Conservation (phyloP, 495 filamentous ascomycete species). For the Cladorrhinum samala region DNA sequence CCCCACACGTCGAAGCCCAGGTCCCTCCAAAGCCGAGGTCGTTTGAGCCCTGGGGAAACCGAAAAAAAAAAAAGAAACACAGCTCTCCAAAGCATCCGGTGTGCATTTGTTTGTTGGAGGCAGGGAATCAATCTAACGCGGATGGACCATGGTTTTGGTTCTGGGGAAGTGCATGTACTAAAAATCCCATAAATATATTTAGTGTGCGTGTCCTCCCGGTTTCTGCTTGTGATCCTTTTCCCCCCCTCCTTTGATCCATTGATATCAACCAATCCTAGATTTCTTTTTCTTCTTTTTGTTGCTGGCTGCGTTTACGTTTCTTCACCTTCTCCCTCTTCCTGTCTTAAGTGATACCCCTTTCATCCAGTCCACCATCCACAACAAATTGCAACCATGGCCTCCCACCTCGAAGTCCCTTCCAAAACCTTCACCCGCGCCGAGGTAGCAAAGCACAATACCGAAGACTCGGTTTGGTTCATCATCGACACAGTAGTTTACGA, state of each 20-base stretch:
- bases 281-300: background rate
- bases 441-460: conserved; percentile 76
- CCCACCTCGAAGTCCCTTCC: conserved; percentile 24
- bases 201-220: too few species aligned
- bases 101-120: too few species aligned
- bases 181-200: background rate
- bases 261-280: background rate
- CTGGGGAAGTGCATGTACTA: background rate
- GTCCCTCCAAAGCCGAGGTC: conserved; percentile 20
- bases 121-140: too few species aligned
- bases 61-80: too few species aligned
- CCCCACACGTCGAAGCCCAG: conserved; percentile 18
- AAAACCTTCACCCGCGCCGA: conserved; percentile 63
- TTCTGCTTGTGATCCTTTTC: background rate
- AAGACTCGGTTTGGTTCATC: conserved; percentile 72
- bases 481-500: conserved; percentile 91
- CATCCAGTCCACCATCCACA: background rate
- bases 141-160: too few species aligned
- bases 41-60: background rate
- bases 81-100: too few species aligned
- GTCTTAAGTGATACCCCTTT: background rate
- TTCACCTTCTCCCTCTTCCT: conserved; percentile 3
- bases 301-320: background rate
- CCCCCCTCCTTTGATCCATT: background rate
- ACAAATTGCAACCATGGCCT: conserved; percentile 8